Evolutionary conservation across 1,284 basidiomycete genomes (phyloP).

Genomic region (Fomitopsis schrenkii): DNA sequence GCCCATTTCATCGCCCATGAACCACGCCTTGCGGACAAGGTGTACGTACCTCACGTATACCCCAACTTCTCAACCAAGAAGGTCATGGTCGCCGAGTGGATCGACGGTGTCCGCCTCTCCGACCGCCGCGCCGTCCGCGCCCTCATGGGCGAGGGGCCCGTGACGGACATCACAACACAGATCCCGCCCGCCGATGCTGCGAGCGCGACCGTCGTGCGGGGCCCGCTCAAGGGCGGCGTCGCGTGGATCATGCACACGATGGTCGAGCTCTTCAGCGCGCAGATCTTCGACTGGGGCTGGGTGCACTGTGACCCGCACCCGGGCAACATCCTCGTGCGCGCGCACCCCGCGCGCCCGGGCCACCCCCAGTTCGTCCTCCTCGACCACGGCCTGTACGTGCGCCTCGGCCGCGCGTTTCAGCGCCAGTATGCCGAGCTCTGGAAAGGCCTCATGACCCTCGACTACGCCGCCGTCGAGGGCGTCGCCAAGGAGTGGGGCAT

Average conservation of each 20-base stretch:
- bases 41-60: constrained; percentile 79
- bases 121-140: constrained; percentile 54
- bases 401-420: constrained; percentile 58
- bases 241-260: constrained; percentile 73
- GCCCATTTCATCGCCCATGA: constrained; percentile 57
- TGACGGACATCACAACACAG: not conserved
- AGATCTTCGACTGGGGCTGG: constrained; percentile 89
- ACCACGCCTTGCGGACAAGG: constrained; percentile 62
- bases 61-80: constrained; percentile 69
- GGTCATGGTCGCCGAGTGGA: constrained; percentile 87
- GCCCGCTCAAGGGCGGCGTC: constrained; percentile 57
- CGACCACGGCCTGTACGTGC: constrained; percentile 86
- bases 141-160: constrained; percentile 50
- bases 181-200: constrained; percentile 7
- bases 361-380: constrained; percentile 82
- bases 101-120: constrained; percentile 75
- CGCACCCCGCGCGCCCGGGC: constrained; percentile 53
- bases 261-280: constrained; percentile 78
- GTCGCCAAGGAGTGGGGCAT: constrained; percentile 78
- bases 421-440: constrained; percentile 77
- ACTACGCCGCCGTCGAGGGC: constrained; percentile 40
- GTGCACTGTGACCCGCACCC: constrained; percentile 77
- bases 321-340: constrained; percentile 82
- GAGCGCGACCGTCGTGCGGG: constrained; percentile 7
- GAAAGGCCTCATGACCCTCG: constrained; percentile 71